Percentiles rank a stretch among this genome's conserved stretches.
Evolutionary conservation across 768 basidiomycete species (phyloP).

Genomic region (Phanerochaete carnosa): DNA sequence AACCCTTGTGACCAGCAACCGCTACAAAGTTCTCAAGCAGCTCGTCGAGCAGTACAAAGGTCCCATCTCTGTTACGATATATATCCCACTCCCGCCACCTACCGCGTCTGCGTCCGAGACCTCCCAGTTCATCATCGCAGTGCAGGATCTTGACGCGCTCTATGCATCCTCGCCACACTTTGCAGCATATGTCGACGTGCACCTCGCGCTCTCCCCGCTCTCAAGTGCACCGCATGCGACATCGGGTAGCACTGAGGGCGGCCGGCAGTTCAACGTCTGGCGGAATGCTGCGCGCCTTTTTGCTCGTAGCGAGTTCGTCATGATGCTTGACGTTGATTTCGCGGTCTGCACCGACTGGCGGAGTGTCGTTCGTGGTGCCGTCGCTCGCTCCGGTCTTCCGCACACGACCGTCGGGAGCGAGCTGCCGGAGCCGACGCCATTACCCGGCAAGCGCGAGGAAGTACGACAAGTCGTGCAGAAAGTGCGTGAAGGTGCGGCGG

Average conservation of each 20-base stretch:
- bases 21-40: constrained; percentile 68
- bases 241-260: constrained; percentile 28
- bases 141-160: constrained; percentile 62
- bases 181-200: constrained; percentile 73
- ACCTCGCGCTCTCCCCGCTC: constrained; percentile 79
- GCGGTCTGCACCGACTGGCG: constrained; percentile 81
- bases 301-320: constrained; percentile 77
- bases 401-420: neutral
- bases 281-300: constrained; percentile 83
- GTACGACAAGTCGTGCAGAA: constrained; percentile 27
- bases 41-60: constrained; percentile 80
- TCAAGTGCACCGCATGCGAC: constrained; percentile 18
- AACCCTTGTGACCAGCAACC: constrained; percentile 77
- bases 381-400: constrained; percentile 21
- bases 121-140: constrained; percentile 34
- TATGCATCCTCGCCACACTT: constrained; percentile 67
- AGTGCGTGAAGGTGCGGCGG: constrained; percentile 58
- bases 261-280: constrained; percentile 89
- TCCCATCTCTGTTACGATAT: constrained; percentile 85
- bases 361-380: constrained; percentile 41
- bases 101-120: constrained; percentile 34
- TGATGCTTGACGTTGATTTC: constrained; percentile 93
- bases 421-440: neutral
- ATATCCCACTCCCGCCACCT: constrained; percentile 51
- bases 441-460: constrained; percentile 3